Evolutionary conservation across 352 stramenopile species (phyloP).

Genomic region (Pythium sp.): DNA sequence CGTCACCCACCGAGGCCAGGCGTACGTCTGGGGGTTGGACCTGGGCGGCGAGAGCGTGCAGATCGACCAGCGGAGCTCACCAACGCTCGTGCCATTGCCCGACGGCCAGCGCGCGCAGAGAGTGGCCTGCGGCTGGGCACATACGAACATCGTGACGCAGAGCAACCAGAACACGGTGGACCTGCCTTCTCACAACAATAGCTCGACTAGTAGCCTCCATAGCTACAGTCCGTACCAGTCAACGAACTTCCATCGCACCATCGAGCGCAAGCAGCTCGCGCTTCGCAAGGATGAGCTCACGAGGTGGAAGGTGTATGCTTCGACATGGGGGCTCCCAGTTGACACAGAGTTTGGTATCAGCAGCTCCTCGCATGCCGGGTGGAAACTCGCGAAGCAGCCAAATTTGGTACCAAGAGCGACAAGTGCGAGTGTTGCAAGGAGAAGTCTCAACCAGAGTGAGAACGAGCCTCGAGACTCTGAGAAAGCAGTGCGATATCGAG

Average conservation of each 20-base stretch:
- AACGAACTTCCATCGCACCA: conserved; percentile 12
- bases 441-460: not conserved
- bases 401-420: not conserved
- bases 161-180: not conserved
- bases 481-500: not conserved
- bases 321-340: conserved; percentile 3
- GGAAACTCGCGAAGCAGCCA: not conserved
- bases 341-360: not conserved
- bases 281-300: conserved; percentile 9
- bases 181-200: not conserved
- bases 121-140: conserved; percentile 62
- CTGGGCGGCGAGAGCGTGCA: conserved; percentile 40
- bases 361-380: not conserved
- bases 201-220: not conserved
- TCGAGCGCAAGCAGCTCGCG: conserved; percentile 15
- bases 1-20: conserved; percentile 38
- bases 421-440: not conserved
- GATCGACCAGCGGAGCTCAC: conserved; percentile 34
- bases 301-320: conserved; percentile 7
- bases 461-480: not conserved
- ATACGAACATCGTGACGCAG: conserved; percentile 64
- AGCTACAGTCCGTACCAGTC: not conserved
- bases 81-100: conserved; percentile 29
- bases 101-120: conserved; percentile 36
- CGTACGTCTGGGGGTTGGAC: conserved; percentile 65